Evolutionary conservation across 2,329 filamentous ascomycete genomes (phyloP), one percentile per base, ranked within the genome.

Genomic region (Nigrospora osmanthi): DNA sequence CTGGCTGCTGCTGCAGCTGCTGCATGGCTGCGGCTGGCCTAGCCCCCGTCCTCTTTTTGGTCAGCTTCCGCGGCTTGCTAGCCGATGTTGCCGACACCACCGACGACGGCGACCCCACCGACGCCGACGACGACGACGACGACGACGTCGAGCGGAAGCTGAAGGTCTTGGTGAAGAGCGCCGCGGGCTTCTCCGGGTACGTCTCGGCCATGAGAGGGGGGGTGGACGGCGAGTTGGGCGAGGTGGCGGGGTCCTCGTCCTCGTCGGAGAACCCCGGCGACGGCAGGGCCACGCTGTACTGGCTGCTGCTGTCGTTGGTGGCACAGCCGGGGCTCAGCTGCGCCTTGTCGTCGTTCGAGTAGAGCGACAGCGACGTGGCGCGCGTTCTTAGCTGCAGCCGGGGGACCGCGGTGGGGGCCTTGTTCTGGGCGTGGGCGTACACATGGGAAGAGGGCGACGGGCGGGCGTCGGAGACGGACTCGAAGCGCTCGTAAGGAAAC

Each of bases 311-410:
- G 49, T 43, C 39, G 43, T 41, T 46, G 12, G 37, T 34, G 38
- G 23, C 38, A 28, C 23, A 6, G 23, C 23, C 7, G 23, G 23
- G 23, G 23, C 23, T 28, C 23, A 28, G 6, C 33, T 41, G 35
- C 35, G 16, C 48, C 42, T 47, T 52, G 43, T 59, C 56, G 35
- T 58, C 51, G 34, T 46, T 46, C 14, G 59, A 59, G 51, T 62
- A 63, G 28, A 62, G 46, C 39, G 63, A 63, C 7, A 58, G 56
- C 30, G 58, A 52, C 35, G 57, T 54, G 47, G 57, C 57, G 49
- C 55, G 51, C 47, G 45, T 49, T 43, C 28, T 55, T 35, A 59
- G 35, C 48, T 54, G 54, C 41, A 60, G 54, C 32, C 58, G 56
- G 38, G 45, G 46, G 42, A 41, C 43, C 30, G 40, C 47, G 52